Base-by-base conservation (phyloP, 805 yeast genomes). In the Starmerella apicola region DNA sequence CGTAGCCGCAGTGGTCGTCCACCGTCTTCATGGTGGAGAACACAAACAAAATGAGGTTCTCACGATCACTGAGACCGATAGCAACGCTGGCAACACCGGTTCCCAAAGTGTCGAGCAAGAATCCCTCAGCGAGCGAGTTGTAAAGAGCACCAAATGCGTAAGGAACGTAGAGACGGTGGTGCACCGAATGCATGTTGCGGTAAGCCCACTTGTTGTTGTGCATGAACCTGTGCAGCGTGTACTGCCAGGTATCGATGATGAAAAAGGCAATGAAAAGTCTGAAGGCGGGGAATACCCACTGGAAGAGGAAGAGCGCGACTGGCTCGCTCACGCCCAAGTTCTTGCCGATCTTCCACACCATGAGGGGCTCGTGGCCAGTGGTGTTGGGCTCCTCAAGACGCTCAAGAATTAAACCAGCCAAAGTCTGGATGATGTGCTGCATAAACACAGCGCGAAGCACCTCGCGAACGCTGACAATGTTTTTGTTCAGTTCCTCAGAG, bases 1-100 rank as follows among this genome's bases (percentile, higher is more conserved):
- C 76, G 60, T 88, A 91, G n/a, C 98, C 98, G 61, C 97, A 91
- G 62, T 91, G 98, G 60, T 91, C 98, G 59, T 91, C 97, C 36
- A 91, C 95, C 1, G 98, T 91, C 61, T 91, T 91, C 72, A 91
- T 61, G 2, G 98, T 91, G 13, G 95, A 82, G 58, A 91, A 83
- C 2, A 88, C 76, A 62, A 68, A 91, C 40, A 91, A 64, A 10
- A 80, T 49, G 18, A 81, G 64, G 37, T 78, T 65, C 62, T 91
- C 97, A 42, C 95, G 74, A 35, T 84, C 81, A 3, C 81, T 64
- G 46, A 91, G 65, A 2, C 70, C 66, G 1, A 81, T 70, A 6
- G 73, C 46, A 28, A 81, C 48, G 43, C 76, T 70, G 1, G 95
- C 88, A 27, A 88, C 49, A 28, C 95, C 97, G 0, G 96, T 82